Evolutionary conservation across 2,329 filamentous ascomycete genomes (phyloP).

Genomic region (Diaporthe sp.): DNA sequence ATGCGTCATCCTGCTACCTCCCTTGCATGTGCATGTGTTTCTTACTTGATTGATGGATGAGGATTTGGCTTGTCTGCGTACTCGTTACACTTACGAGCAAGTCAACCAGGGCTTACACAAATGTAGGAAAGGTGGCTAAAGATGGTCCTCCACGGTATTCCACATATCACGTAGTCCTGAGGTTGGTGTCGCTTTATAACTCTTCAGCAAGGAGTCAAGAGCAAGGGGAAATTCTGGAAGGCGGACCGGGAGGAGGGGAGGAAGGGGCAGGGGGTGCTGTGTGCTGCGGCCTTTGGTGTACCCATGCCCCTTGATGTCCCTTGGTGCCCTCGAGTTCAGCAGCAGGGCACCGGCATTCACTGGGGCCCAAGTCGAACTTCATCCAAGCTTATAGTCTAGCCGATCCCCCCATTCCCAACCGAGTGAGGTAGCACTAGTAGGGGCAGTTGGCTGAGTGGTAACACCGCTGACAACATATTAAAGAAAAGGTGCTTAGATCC

Average conservation of each 20-base stretch:
- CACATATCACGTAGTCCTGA: not conserved
- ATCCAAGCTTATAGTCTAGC: conserved; percentile 14
- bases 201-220: not conserved
- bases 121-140: not conserved
- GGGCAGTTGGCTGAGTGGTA: conserved; percentile 28
- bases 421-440: conserved; percentile 18
- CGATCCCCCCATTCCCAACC: not conserved
- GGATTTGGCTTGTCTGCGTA: not conserved
- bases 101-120: not conserved
- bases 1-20: not conserved
- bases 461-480: not conserved
- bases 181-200: not conserved
- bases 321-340: not conserved
- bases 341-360: not conserved
- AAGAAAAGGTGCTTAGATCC: conserved; percentile 22
- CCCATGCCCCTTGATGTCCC: not conserved
- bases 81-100: not conserved
- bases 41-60: not conserved
- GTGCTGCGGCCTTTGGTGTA: not conserved
- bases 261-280: not conserved
- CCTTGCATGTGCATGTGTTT: not conserved
- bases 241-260: not conserved
- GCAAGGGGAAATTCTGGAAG: not conserved
- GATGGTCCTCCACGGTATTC: not conserved
- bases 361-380: not conserved